Percentiles rank a stretch among this genome's conserved stretches.
These are phyloP conservation scores for Hypoxylon perforatum DNA, from an alignment of 495 filamentous ascomycete species.

Conservation along the genomic window DNA sequence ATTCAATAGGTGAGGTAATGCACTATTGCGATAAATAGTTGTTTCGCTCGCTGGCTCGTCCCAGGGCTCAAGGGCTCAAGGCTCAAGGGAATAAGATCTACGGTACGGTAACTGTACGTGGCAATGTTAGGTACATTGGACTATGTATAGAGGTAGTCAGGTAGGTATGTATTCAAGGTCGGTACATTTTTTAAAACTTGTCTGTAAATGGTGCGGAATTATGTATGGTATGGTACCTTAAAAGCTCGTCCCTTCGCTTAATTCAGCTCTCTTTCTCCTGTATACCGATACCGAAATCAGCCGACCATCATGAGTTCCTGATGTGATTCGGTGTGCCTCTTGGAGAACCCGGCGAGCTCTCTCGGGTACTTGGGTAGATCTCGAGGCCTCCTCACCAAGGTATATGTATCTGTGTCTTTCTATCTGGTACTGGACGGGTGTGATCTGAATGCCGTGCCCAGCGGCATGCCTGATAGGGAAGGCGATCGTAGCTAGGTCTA, in stretches of 20 bases:
- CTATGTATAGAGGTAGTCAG: too few species aligned
- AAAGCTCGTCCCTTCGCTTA: slow-evolving; percentile 19
- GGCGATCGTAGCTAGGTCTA: slow-evolving; percentile 41
- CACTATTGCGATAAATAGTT: slow-evolving; percentile 11
- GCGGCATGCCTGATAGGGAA: slow-evolving; percentile 44
- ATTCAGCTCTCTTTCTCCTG: slow-evolving; percentile 29
- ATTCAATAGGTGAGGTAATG: slow-evolving; percentile 44
- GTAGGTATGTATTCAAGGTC: slow-evolving; percentile 5
- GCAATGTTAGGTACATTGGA: slow-evolving; percentile 16
- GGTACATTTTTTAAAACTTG: background rate
- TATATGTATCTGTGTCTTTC: slow-evolving; percentile 3
- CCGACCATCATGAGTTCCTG: slow-evolving; percentile 39
- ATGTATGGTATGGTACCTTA: slow-evolving; percentile 2
- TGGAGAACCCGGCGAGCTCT: slow-evolving; percentile 36
- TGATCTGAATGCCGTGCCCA: slow-evolving; percentile 34
- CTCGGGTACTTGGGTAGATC: slow-evolving; percentile 24
- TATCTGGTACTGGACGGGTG: slow-evolving; percentile 3
- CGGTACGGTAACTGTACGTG: slow-evolving; percentile 37
- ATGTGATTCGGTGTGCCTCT: slow-evolving; percentile 42
- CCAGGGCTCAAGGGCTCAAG: slow-evolving; percentile 32
- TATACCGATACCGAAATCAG: slow-evolving; percentile 42
- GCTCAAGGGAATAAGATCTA: slow-evolving; percentile 26
- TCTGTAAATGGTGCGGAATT: slow-evolving; percentile 7
- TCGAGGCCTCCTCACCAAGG: slow-evolving; percentile 23
- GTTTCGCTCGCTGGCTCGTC: slow-evolving; percentile 24